phyloP scores from a whole-genome alignment of 2,329 filamentous ascomycete species.

The Blastomyces silverae region DNA sequence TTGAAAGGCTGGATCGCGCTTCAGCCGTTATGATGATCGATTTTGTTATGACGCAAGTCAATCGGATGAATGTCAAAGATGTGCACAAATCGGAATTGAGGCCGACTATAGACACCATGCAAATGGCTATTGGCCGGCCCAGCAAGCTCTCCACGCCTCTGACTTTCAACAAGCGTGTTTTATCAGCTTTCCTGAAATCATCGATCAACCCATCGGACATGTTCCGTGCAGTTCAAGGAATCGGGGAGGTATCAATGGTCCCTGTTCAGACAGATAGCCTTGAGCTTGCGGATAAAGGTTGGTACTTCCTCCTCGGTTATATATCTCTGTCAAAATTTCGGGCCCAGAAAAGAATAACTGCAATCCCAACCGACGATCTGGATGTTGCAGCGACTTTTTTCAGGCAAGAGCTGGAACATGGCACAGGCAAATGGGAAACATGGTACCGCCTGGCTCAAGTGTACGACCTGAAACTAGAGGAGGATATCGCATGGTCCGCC shows the following conservation, averaged over 20 bases:
- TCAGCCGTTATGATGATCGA: slow-evolving; percentile 77
- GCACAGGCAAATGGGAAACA: slow-evolving; percentile 74
- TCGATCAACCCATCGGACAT: slow-evolving; percentile 75
- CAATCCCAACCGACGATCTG: slow-evolving; percentile 70
- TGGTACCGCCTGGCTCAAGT: slow-evolving; percentile 86
- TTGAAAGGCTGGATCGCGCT: slow-evolving; percentile 69
- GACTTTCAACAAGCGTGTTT: slow-evolving; percentile 78
- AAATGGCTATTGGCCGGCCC: slow-evolving; percentile 68
- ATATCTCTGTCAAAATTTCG: slow-evolving; percentile 82
- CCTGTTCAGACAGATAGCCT: slow-evolving; percentile 63
- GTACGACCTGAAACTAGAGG: slow-evolving; percentile 80
- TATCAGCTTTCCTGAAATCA: slow-evolving; percentile 72
- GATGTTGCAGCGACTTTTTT: slow-evolving; percentile 75
- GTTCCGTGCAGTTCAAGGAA: slow-evolving; percentile 72
- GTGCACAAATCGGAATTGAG: slow-evolving; percentile 86
- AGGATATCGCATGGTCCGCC: slow-evolving; percentile 78
- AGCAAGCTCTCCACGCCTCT: slow-evolving; percentile 73
- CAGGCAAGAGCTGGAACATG: slow-evolving; percentile 74
- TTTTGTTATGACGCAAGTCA: slow-evolving; percentile 72
- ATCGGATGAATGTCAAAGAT: slow-evolving; percentile 81
- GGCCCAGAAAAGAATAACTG: slow-evolving; percentile 67
- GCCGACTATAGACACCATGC: slow-evolving; percentile 84
- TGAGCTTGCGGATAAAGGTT: slow-evolving; percentile 68
- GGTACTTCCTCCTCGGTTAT: slow-evolving; percentile 88
- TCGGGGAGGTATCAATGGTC: slow-evolving; percentile 65